phyloP scores from a whole-genome alignment of 2,329 filamentous ascomycete species.

The Alternaria triticina region DNA sequence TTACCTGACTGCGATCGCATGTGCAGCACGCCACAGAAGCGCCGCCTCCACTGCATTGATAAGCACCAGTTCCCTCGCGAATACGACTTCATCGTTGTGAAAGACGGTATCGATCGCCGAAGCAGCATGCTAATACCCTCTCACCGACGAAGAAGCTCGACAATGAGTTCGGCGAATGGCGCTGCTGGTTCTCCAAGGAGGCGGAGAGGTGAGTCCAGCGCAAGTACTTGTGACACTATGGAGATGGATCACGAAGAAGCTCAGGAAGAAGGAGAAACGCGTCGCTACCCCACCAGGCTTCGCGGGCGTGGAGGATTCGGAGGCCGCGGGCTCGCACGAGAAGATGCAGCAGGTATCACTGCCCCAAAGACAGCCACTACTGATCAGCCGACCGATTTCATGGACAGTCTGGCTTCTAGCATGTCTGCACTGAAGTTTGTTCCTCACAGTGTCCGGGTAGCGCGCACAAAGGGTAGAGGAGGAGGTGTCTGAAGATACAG shows the following conservation, averaged over 20 bases:
- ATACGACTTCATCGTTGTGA: slow-evolving; percentile 67
- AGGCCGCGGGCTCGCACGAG: slow-evolving; percentile 19
- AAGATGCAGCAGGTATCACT: neutral
- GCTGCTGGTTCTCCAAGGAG: slow-evolving; percentile 9
- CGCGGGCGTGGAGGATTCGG: slow-evolving; percentile 42
- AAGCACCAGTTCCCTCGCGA: slow-evolving; percentile 86
- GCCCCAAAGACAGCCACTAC: slow-evolving; percentile 4
- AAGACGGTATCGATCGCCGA: slow-evolving; percentile 86
- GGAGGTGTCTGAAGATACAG: slow-evolving; percentile 1
- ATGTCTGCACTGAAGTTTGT: slow-evolving; percentile 78
- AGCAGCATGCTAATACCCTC: slow-evolving; percentile 72
- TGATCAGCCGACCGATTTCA: slow-evolving; percentile 54
- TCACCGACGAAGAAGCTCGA: slow-evolving; percentile 43
- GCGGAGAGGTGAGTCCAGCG: slow-evolving; percentile 26
- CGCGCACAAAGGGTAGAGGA: slow-evolving; percentile 28
- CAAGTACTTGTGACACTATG: slow-evolving; percentile 29
- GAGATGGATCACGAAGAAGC: slow-evolving; percentile 23
- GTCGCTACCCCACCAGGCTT: slow-evolving; percentile 29
- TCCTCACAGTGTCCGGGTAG: slow-evolving; percentile 53
- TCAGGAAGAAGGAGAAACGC: slow-evolving; percentile 13
- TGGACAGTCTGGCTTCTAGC: slow-evolving; percentile 68
- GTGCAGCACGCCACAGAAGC: slow-evolving; percentile 82
- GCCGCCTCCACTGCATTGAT: slow-evolving; percentile 87
- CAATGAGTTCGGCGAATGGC: slow-evolving; percentile 23
- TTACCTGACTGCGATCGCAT: slow-evolving; percentile 85